phyloP scores from a whole-genome alignment of 2,329 filamentous ascomycete species.

The Gaeumannomyces tritici region DNA sequence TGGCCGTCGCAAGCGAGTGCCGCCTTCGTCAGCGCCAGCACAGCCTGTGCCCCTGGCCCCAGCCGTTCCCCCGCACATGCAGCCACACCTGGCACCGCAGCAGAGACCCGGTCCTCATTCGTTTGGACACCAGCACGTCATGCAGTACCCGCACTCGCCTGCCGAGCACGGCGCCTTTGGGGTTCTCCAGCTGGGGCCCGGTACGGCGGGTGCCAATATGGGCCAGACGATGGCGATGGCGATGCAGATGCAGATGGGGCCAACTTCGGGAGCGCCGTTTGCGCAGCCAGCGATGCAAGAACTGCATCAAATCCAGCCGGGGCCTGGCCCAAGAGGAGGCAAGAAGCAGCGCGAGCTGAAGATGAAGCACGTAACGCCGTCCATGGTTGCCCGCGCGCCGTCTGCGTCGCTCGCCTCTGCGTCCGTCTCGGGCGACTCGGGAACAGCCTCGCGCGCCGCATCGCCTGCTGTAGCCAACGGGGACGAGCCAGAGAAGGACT shows the following conservation, averaged over 20 bases:
- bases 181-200: conserved; percentile 1
- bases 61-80: conserved; percentile 1
- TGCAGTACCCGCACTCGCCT: conserved; percentile 1
- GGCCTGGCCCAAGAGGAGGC: not conserved
- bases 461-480: conserved; percentile 16
- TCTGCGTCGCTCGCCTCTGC: not conserved
- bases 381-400: conserved; percentile 1
- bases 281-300: not conserved
- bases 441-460: conserved; percentile 1
- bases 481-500: conserved; percentile 39
- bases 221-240: not conserved
- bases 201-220: not conserved
- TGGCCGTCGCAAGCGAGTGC: conserved; percentile 7
- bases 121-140: not conserved
- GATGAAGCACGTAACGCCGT: conserved; percentile 4
- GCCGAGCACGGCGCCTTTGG: conserved; percentile 3
- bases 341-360: conserved; percentile 8
- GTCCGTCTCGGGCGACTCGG: conserved; percentile 1
- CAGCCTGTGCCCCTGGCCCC: not conserved
- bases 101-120: not conserved
- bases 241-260: not conserved
- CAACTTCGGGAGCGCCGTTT: not conserved
- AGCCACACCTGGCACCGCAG: not conserved
- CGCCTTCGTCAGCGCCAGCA: conserved; percentile 4
- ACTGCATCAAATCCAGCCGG: not conserved